These are phyloP conservation scores for Beta vulgaris DNA, from an alignment of 148 eudicot genomes.

Conservation along the genomic window DNA sequence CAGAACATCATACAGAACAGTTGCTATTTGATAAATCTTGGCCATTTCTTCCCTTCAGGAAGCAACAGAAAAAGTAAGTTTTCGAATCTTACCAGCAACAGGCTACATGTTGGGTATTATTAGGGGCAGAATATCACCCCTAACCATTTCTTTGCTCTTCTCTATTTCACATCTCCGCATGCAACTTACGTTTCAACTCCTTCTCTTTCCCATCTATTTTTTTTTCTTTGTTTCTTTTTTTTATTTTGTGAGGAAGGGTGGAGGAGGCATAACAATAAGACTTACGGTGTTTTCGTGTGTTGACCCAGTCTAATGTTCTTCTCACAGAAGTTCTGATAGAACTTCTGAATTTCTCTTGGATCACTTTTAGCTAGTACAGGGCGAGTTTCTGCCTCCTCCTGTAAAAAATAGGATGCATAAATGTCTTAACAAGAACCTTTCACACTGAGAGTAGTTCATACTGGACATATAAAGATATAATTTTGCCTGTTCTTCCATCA, in stretches of 20 bases:
- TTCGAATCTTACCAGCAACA: neutral
- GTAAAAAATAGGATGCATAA: constrained; percentile 25
- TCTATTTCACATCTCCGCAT: neutral
- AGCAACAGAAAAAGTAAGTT: constrained; percentile 13
- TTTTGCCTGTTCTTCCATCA: neutral
- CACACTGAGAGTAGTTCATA: constrained; percentile 1
- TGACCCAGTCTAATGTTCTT: constrained; percentile 72
- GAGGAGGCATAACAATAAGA: neutral
- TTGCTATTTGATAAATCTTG: constrained; percentile 84
- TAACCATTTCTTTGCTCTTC: neutral
- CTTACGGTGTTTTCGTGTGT: constrained; percentile 87
- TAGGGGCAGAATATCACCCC: neutral
- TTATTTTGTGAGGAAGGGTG: neutral
- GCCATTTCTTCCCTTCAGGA: constrained; percentile 90
- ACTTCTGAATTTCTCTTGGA: constrained; percentile 84
- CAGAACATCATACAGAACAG: constrained; percentile 85
- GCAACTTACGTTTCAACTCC: neutral
- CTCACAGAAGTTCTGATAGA: constrained; percentile 66
- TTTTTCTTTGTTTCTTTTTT: neutral
- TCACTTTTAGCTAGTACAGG: constrained; percentile 55
- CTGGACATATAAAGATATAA: neutral
- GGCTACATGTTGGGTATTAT: neutral
- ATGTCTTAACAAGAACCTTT: constrained; percentile 12
- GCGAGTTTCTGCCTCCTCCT: constrained; percentile 75
- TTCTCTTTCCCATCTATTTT: neutral